phyloP scores from a whole-genome alignment of 805 yeast species.

The Ascoidea rubescens region DNA sequence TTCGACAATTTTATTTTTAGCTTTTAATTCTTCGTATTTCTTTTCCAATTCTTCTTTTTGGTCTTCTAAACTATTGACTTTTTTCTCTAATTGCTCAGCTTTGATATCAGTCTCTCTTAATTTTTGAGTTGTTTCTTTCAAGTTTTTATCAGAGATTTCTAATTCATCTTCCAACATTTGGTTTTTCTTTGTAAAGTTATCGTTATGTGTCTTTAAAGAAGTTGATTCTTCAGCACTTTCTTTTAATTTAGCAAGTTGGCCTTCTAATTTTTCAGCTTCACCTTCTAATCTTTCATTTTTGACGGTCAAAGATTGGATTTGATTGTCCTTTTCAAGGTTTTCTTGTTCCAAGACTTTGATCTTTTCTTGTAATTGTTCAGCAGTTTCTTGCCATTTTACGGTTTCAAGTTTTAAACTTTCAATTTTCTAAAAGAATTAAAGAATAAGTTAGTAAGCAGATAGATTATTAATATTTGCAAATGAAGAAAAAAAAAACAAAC shows the following conservation, averaged over 20 bases:
- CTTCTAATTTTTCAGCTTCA: slow-evolving; percentile 67
- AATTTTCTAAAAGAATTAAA: slow-evolving; percentile 47
- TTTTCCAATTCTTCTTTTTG: slow-evolving; percentile 87
- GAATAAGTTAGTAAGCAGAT: neutral
- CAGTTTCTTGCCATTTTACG: slow-evolving; percentile 94
- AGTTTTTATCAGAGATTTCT: slow-evolving; percentile 79
- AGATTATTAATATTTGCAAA: too few species aligned
- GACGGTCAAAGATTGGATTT: slow-evolving; percentile 83
- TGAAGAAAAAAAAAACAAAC: too few species aligned
- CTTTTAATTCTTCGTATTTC: slow-evolving; percentile 78
- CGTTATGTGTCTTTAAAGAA: slow-evolving; percentile 79
- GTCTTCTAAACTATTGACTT: slow-evolving; percentile 79
- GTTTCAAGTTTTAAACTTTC: slow-evolving; percentile 85
- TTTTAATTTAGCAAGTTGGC: slow-evolving; percentile 61
- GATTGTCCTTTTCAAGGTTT: slow-evolving; percentile 83
- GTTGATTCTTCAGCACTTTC: slow-evolving; percentile 83
- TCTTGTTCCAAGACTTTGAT: slow-evolving; percentile 90
- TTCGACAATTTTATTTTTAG: slow-evolving; percentile 72
- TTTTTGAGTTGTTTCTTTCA: slow-evolving; percentile 87
- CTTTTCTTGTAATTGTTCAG: slow-evolving; percentile 71
- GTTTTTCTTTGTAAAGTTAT: slow-evolving; percentile 80
- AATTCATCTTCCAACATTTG: slow-evolving; percentile 80
- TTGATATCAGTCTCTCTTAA: slow-evolving; percentile 91
- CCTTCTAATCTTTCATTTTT: slow-evolving; percentile 83
- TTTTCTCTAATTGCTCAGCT: slow-evolving; percentile 92